Evolutionary conservation across 805 yeast genomes (phyloP).

Genomic region (Cephaloascus albidus): DNA sequence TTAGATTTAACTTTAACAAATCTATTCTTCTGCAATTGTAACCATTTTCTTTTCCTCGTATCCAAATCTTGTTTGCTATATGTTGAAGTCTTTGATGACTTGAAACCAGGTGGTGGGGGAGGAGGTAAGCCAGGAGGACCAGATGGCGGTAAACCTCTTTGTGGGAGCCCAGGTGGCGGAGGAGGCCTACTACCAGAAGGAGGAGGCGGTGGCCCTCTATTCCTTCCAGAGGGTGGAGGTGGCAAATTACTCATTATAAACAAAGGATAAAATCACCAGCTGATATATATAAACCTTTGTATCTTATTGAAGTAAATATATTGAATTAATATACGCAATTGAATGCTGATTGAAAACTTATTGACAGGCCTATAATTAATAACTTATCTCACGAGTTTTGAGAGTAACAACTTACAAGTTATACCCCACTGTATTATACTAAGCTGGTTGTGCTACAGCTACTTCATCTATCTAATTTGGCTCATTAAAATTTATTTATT

Average conservation of each 20-base stretch:
- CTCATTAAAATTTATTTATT: no score
- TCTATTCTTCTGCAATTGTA: conserved; percentile 49
- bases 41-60: conserved; percentile 48
- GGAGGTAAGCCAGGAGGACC: conserved; percentile 7
- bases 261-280: no score
- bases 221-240: conserved; percentile 14
- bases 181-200: conserved; percentile 13
- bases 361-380: no score
- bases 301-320: no score
- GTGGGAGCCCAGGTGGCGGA: conserved; percentile 21
- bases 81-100: conserved; percentile 3
- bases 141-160: conserved; percentile 4
- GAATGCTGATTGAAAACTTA: no score
- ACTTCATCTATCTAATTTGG: no score
- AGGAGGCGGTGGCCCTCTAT: conserved; percentile 7
- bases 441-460: no score
- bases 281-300: no score
- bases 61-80: conserved; percentile 19
- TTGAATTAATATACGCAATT: no score
- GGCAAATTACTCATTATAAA: conserved; percentile 7
- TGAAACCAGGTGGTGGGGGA: conserved; percentile 22
- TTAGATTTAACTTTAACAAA: conserved; percentile 24
- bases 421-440: no score
- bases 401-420: no score
- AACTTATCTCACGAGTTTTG: no score